A percentile compares a stretch with the other conserved stretches of the same genome.
phyloP scores from a whole-genome alignment of 2,329 filamentous ascomycete species.

The Neocatenulostroma microsporum region DNA sequence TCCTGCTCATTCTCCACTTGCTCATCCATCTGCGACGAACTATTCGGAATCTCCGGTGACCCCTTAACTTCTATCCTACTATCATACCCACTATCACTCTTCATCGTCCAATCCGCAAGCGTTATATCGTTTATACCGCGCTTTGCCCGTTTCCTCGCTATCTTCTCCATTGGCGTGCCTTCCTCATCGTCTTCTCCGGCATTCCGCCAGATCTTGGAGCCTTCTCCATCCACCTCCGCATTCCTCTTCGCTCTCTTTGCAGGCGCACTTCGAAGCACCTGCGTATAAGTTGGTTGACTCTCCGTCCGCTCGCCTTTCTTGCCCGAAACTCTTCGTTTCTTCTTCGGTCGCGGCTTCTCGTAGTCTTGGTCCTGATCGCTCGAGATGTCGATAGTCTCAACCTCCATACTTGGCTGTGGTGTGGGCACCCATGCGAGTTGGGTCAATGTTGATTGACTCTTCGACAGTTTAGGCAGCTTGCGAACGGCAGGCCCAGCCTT shows the following conservation, averaged over 20 bases:
- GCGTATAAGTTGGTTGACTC: constrained; percentile 1
- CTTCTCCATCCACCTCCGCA: background rate
- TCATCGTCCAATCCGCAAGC: constrained; percentile 1
- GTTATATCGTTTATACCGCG: background rate
- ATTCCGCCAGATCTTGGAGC: constrained; percentile 1
- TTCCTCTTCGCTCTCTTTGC: background rate
- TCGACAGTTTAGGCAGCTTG: constrained; percentile 3
- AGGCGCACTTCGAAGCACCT: constrained; percentile 1
- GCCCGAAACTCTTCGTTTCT: background rate
- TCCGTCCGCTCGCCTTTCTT: constrained; percentile 1
- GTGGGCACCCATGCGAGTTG: constrained; percentile 3
- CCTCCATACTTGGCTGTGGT: background rate
- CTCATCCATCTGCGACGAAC: constrained; percentile 4
- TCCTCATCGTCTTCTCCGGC: background rate
- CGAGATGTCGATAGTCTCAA: background rate
- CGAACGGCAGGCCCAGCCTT: too few species aligned
- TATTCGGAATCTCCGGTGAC: constrained; percentile 1
- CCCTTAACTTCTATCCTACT: background rate
- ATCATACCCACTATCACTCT: constrained; percentile 7
- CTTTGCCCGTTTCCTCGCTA: background rate
- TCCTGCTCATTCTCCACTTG: too few species aligned
- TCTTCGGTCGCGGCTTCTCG: constrained; percentile 3
- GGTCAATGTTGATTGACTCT: constrained; percentile 6
- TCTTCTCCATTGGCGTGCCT: constrained; percentile 4
- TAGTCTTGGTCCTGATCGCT: constrained; percentile 3